Percentiles rank a stretch among this genome's conserved stretches.
Conservation (phyloP, 2,329 filamentous ascomycete genomes). For the Talaromyces sp. region DNA sequence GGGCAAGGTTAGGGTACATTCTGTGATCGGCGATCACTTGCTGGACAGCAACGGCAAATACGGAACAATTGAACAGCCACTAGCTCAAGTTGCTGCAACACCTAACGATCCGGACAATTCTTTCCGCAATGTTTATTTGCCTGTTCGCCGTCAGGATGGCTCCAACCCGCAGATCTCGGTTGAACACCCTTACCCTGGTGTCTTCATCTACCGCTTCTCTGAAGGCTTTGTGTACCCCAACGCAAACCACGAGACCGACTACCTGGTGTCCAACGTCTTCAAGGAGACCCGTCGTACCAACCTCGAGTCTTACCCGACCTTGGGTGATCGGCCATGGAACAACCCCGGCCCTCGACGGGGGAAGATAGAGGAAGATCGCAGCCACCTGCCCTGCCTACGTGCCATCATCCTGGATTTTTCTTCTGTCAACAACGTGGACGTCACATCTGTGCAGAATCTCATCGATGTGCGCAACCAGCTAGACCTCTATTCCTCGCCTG, state of each 20-base stretch:
- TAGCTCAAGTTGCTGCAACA: slow-evolving; percentile 12
- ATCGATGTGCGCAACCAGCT: slow-evolving; percentile 95
- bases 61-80: slow-evolving; percentile 44
- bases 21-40: slow-evolving; percentile 70
- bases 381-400: slow-evolving; percentile 62
- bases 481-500: slow-evolving; percentile 73
- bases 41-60: slow-evolving; percentile 60
- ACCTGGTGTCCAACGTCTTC: slow-evolving; percentile 64
- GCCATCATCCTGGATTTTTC: slow-evolving; percentile 94
- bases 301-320: slow-evolving; percentile 55
- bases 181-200: slow-evolving; percentile 77
- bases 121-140: slow-evolving; percentile 75
- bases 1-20: slow-evolving; percentile 76
- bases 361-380: slow-evolving; percentile 44
- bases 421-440: slow-evolving; percentile 87
- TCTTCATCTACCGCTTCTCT: slow-evolving; percentile 93
- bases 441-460: slow-evolving; percentile 84
- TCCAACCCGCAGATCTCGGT: slow-evolving; percentile 79
- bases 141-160: slow-evolving; percentile 79
- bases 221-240: slow-evolving; percentile 98
- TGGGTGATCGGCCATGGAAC: slow-evolving; percentile 88
- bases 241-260: slow-evolving; percentile 79
- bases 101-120: slow-evolving; percentile 41
- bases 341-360: slow-evolving; percentile 69
- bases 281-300: slow-evolving; percentile 70